Percentiles rank a stretch among this genome's conserved stretches.
phyloP scores from a whole-genome alignment of 352 stramenopile genomes.

The Pythium sukuiense region DNA sequence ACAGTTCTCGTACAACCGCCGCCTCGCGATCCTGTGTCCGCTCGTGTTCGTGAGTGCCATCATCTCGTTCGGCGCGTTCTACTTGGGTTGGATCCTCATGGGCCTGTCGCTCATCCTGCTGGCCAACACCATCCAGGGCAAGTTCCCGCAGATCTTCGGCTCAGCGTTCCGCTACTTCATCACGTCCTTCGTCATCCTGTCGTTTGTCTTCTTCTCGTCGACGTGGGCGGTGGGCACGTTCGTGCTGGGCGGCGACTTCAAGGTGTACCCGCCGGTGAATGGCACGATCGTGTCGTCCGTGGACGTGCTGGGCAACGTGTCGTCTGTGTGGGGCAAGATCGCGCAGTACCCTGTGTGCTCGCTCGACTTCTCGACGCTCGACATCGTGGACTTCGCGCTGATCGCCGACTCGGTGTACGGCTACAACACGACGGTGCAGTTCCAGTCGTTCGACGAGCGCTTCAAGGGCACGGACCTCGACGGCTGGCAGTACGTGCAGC shows the following conservation, averaged over 20 bases:
- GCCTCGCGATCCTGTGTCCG: constrained; percentile 62
- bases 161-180: constrained; percentile 86
- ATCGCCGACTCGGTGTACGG: constrained; percentile 83
- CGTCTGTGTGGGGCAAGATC: constrained; percentile 54
- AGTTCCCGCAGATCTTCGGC: constrained; percentile 87
- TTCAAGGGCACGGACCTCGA: constrained; percentile 77
- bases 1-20: constrained; percentile 72
- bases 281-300: constrained; percentile 12
- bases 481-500: constrained; percentile 75
- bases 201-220: constrained; percentile 87
- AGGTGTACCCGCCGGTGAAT: constrained; percentile 62
- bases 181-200: constrained; percentile 79
- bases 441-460: constrained; percentile 70
- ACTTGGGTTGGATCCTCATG: constrained; percentile 82
- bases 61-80: constrained; percentile 81
- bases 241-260: constrained; percentile 81
- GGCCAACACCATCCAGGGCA: constrained; percentile 75
- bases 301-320: constrained; percentile 48
- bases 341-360: constrained; percentile 82
- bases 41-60: constrained; percentile 77
- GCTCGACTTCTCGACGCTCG: constrained; percentile 54
- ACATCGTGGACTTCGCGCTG: constrained; percentile 87
- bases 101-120: constrained; percentile 78
- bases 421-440: constrained; percentile 74
- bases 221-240: constrained; percentile 87